phyloP scores from a whole-genome alignment of 805 yeast genomes.

The Barnettozyma sp. region DNA sequence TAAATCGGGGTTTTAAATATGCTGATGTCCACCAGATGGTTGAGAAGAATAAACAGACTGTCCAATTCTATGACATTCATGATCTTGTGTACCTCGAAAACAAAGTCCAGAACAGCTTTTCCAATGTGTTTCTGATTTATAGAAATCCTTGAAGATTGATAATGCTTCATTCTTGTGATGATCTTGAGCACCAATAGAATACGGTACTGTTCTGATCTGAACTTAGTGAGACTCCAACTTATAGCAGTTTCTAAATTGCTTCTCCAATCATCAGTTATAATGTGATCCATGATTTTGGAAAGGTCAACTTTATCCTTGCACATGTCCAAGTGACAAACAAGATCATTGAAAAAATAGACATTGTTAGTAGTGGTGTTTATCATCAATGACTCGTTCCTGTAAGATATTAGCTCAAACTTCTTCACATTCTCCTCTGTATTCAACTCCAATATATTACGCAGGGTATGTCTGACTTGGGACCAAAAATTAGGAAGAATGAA shows the following conservation, averaged over 20 bases:
- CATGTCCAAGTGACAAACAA: constrained; percentile 34
- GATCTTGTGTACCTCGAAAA: constrained; percentile 31
- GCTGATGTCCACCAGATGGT: constrained; percentile 34
- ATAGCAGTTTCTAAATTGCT: constrained; percentile 30
- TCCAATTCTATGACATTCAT: constrained; percentile 29
- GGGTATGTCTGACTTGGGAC: constrained; percentile 43
- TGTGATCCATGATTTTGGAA: constrained; percentile 26
- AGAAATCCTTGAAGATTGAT: constrained; percentile 1
- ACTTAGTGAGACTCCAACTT: constrained; percentile 35
- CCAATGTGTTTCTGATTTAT: constrained; percentile 29
- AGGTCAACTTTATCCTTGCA: constrained; percentile 28
- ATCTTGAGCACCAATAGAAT: constrained; percentile 15
- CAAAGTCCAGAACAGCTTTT: constrained; percentile 28
- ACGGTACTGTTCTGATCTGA: constrained; percentile 14
- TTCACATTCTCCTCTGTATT: constrained; percentile 30
- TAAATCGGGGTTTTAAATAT: constrained; percentile 50
- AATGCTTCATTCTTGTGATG: constrained; percentile 12
- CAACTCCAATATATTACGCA: constrained; percentile 36
- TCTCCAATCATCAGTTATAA: constrained; percentile 28
- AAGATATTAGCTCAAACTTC: constrained; percentile 53
- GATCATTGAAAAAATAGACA: constrained; percentile 19
- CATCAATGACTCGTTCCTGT: constrained; percentile 66
- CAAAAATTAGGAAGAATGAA: constrained; percentile 62
- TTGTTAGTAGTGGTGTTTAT: constrained; percentile 32
- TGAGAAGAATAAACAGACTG: constrained; percentile 38